Conservation (phyloP, 2,329 filamentous ascomycete genomes). For the Stachybotrys chartarum region DNA sequence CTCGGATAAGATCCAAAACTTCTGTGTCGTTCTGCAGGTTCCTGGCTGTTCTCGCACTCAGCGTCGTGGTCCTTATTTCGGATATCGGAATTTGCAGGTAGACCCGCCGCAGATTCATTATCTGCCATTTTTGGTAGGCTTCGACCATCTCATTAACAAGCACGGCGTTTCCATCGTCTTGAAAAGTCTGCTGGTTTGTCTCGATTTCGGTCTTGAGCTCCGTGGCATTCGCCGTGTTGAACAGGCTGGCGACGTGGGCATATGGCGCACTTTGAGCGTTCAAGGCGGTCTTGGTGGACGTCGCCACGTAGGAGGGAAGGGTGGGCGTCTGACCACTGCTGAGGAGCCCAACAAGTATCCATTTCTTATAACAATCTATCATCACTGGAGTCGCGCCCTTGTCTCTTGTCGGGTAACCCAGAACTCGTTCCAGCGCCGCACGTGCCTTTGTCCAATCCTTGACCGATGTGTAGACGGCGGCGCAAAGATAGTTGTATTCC, state of each 20-base stretch:
- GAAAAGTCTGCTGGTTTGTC: slow-evolving; percentile 51
- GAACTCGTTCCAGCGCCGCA: slow-evolving; percentile 54
- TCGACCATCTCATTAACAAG: slow-evolving; percentile 63
- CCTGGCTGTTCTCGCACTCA: slow-evolving; percentile 45
- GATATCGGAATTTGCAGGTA: slow-evolving; percentile 56
- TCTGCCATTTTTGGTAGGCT: slow-evolving; percentile 68
- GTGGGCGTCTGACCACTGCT: slow-evolving; percentile 52
- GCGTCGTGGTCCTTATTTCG: slow-evolving; percentile 43
- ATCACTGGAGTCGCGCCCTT: slow-evolving; percentile 66
- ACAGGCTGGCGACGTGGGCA: slow-evolving; percentile 59
- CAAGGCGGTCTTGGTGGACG: slow-evolving; percentile 47
- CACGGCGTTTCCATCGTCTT: slow-evolving; percentile 63
- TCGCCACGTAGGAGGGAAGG: slow-evolving; percentile 49
- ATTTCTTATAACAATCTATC: slow-evolving; percentile 88
- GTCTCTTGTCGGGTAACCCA: slow-evolving; percentile 60
- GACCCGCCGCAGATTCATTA: slow-evolving; percentile 64
- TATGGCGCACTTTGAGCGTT: slow-evolving; percentile 61
- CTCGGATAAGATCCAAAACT: slow-evolving; percentile 37
- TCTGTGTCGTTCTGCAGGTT: slow-evolving; percentile 33
- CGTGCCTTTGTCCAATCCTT: slow-evolving; percentile 57
- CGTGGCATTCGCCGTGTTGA: slow-evolving; percentile 46
- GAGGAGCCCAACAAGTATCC: slow-evolving; percentile 71
- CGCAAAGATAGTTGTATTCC: slow-evolving; percentile 60
- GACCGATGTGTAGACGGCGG: slow-evolving; percentile 55
- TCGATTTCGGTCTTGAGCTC: slow-evolving; percentile 60